Percentiles rank a stretch among this genome's conserved stretches.
phyloP scores from a whole-genome alignment of 2,329 filamentous ascomycete species.

The Clarireedia homoeocarpa region DNA sequence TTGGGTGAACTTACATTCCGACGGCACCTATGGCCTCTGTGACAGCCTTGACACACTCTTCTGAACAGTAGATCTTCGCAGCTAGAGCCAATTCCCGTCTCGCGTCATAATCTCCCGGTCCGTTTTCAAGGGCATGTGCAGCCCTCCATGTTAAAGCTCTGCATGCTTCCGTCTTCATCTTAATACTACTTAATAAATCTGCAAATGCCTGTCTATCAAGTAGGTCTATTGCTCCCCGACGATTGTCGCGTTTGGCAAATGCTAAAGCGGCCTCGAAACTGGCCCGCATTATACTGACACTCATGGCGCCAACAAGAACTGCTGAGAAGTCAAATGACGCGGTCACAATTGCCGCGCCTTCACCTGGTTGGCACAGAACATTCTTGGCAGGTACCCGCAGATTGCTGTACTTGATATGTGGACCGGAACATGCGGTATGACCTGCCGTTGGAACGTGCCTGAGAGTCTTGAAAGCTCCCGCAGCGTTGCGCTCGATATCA shows the following conservation, averaged over 20 bases:
- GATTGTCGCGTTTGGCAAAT: slow-evolving; percentile 40
- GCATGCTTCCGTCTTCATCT: slow-evolving; percentile 42
- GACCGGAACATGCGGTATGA: slow-evolving; percentile 40
- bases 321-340: slow-evolving; percentile 34
- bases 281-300: slow-evolving; percentile 44
- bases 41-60: slow-evolving; percentile 40
- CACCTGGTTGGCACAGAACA: slow-evolving; percentile 37
- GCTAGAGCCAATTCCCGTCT: slow-evolving; percentile 38
- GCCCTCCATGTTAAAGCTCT: slow-evolving; percentile 46
- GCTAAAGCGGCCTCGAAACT: slow-evolving; percentile 43
- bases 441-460: slow-evolving; percentile 38
- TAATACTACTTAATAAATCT: slow-evolving; percentile 44
- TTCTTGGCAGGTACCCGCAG: slow-evolving; percentile 41
- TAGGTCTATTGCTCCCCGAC: slow-evolving; percentile 33
- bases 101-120: slow-evolving; percentile 27
- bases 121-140: slow-evolving; percentile 32
- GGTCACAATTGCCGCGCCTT: slow-evolving; percentile 36
- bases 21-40: slow-evolving; percentile 44
- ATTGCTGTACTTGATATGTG: slow-evolving; percentile 40
- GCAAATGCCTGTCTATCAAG: slow-evolving; percentile 32
- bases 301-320: slow-evolving; percentile 46
- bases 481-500: slow-evolving; percentile 38
- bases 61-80: slow-evolving; percentile 45
- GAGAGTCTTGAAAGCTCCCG: slow-evolving; percentile 38
- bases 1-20: slow-evolving; percentile 34